A percentile compares a stretch with the other conserved stretches of the same genome.
Evolutionary conservation across 2,329 filamentous ascomycete genomes (phyloP).

Genomic region (Penicillium sp.): DNA sequence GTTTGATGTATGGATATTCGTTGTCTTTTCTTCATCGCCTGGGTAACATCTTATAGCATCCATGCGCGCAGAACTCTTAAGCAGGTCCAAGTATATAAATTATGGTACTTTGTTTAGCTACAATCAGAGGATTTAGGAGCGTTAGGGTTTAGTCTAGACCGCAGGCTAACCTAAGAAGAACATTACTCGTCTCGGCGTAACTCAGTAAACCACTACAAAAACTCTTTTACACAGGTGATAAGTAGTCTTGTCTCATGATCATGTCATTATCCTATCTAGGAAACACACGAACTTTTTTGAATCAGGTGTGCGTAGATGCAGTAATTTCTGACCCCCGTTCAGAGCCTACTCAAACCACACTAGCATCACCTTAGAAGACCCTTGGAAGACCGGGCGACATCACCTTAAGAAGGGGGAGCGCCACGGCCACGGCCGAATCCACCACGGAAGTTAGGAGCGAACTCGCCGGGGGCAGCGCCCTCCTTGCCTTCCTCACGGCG

Average conservation of each 20-base stretch:
- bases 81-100: neutral
- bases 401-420: conserved; percentile 62
- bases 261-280: conserved; percentile 41
- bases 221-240: neutral
- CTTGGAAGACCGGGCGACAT: conserved; percentile 41
- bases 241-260: conserved; percentile 30
- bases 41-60: neutral
- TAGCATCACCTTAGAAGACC: conserved; percentile 29
- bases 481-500: conserved; percentile 91
- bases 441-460: conserved; percentile 91
- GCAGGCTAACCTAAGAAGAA: neutral
- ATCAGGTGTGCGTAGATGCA: conserved; percentile 27
- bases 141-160: neutral
- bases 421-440: conserved; percentile 88
- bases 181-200: neutral
- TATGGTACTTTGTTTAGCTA: neutral
- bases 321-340: conserved; percentile 32
- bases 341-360: conserved; percentile 36
- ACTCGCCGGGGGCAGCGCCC: conserved; percentile 88
- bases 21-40: neutral
- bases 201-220: neutral
- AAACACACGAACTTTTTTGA: conserved; percentile 31
- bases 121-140: neutral
- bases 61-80: neutral
- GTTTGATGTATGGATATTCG: neutral